Evolutionary conservation across 148 eudicot genomes (phyloP).

Genomic region (Chenopodium quinoa): DNA sequence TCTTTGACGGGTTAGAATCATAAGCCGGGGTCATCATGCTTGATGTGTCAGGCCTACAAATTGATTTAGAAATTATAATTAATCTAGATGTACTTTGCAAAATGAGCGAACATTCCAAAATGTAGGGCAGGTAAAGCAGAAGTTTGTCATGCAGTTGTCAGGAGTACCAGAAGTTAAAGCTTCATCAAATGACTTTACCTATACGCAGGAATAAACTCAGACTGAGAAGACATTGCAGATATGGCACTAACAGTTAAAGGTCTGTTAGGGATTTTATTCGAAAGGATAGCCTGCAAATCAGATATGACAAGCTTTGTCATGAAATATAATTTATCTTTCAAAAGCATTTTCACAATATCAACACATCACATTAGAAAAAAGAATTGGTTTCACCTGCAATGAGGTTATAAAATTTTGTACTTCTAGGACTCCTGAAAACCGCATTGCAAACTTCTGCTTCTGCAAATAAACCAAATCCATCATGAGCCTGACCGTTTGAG

Average conservation of each 20-base stretch:
- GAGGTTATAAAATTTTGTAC: constrained; percentile 42
- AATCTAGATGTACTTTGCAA: neutral
- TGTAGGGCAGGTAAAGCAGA: constrained; percentile 26
- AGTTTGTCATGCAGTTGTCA: constrained; percentile 67
- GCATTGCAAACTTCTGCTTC: constrained; percentile 82
- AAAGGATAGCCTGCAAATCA: constrained; percentile 45
- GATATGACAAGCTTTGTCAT: constrained; percentile 2
- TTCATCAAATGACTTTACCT: constrained; percentile 23
- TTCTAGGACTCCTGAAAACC: constrained; percentile 44
- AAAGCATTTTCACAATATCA: neutral
- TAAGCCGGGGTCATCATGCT: constrained; percentile 29
- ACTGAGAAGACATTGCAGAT: constrained; percentile 51
- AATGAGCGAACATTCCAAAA: neutral
- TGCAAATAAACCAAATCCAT: constrained; percentile 32
- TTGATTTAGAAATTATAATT: neutral
- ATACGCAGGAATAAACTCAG: constrained; percentile 44
- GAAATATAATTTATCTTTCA: neutral
- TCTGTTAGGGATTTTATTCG: constrained; percentile 21
- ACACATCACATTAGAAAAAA: neutral
- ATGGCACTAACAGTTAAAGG: constrained; percentile 18
- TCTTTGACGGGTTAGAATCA: constrained; percentile 26
- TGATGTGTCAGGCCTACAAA: constrained; percentile 48
- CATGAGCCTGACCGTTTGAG: too few relatives aligned
- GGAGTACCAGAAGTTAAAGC: constrained; percentile 26
- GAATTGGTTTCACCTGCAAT: constrained; percentile 46